phyloP scores from a whole-genome alignment of 768 basidiomycete genomes.

The Gyrodon lividus region DNA sequence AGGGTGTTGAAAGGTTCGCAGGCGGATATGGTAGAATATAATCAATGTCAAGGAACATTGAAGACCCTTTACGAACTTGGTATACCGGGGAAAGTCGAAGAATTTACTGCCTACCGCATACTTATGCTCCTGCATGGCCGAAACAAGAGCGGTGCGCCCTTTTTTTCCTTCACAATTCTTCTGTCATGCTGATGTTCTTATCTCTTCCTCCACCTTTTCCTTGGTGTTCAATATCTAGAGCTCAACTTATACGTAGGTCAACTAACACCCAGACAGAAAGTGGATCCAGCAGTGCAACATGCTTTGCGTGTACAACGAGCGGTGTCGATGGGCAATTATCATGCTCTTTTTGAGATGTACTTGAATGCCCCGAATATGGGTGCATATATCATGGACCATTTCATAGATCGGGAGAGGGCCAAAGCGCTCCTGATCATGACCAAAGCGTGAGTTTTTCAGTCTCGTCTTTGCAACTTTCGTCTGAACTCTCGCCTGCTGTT shows the following conservation, averaged over 20 bases:
- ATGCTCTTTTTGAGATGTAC: constrained; percentile 85
- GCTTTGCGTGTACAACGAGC: constrained; percentile 89
- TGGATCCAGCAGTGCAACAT: constrained; percentile 75
- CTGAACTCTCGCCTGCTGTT: neutral
- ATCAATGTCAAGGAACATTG: constrained; percentile 92
- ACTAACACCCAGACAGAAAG: constrained; percentile 91
- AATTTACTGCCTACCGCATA: constrained; percentile 97
- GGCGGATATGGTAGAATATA: constrained; percentile 98
- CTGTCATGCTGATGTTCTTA: constrained; percentile 3
- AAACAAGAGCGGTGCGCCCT: constrained; percentile 83
- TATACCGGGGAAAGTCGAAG: constrained; percentile 88
- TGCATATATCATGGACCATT: constrained; percentile 98
- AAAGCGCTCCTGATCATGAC: constrained; percentile 86
- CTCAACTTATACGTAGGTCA: constrained; percentile 96
- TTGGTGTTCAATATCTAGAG: constrained; percentile 48
- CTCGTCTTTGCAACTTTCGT: too few species aligned
- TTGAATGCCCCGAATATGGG: constrained; percentile 91
- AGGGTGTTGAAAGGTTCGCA: constrained; percentile 36
- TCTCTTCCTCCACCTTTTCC: neutral
- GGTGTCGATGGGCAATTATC: constrained; percentile 91
- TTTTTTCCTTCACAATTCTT: neutral
- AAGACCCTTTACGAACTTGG: constrained; percentile 91
- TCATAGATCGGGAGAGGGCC: constrained; percentile 87
- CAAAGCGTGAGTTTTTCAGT: constrained; percentile 71
- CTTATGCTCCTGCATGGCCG: constrained; percentile 93